Evolutionary conservation across 257 asterid species (phyloP), one percentile per base, ranked within the genome.

Genomic region (Przewalskia tangutica): DNA sequence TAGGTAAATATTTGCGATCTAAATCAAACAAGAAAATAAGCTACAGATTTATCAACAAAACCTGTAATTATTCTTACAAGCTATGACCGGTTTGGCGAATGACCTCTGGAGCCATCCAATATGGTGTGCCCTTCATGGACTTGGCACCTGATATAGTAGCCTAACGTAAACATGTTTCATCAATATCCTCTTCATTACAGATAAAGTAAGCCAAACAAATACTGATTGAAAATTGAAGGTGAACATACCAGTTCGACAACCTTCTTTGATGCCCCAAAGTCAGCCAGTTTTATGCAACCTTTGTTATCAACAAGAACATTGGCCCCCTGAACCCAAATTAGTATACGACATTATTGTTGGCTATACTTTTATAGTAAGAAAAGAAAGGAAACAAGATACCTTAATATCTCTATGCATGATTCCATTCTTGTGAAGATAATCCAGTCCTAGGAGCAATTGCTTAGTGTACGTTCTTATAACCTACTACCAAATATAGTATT

Each of bases 101-200:
- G 78, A 96, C 99, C 89, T 96, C 99, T 81, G 99, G 98, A 89
- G 99, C 98, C 99, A 96, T 96, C 99, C 99, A 96, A 83, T 96
- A 96, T 38, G 99, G 98, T 84, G 99, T 96, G 73, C 99, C 99
- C 93, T 96, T 94, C 99, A 96, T 96, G 77, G 99, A 94, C 86
- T 96, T 96, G 80, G 98, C 97, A 84, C 97, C 97, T 70, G 97
- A 94, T 84, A 96, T 89, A 78, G 99, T 96, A 79, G 98, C 99
- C 98, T 96, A 92, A 84, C 81, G 81, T 75, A 82, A 71, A 53
- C 79, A 23, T 50, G 62, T 48, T 50, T 75, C 62, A 75, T 75
- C 79, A 75, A 75, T 75, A 75, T 48, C 9, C 46, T 75, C 62
- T 50, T 75, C 79, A 75, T 50, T 23, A 13, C 40, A 50, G 23